phyloP scores from a whole-genome alignment of 768 basidiomycete species.

The Termitomyces sp. region DNA sequence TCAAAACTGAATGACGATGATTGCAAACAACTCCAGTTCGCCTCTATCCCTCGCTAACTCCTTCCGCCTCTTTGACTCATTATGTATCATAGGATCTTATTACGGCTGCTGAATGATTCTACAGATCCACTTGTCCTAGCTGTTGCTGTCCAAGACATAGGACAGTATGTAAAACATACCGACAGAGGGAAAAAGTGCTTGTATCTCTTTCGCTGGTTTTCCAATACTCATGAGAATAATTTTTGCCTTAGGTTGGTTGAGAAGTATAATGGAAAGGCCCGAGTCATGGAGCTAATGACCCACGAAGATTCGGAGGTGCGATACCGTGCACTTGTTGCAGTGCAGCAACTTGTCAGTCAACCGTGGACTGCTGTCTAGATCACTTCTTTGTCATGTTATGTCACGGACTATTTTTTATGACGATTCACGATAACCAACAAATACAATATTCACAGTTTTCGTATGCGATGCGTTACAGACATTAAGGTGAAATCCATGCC shows the following conservation, averaged over 20 bases:
- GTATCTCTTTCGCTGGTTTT: background rate
- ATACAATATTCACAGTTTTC: background rate
- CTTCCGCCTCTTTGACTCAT: background rate
- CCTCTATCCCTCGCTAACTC: background rate
- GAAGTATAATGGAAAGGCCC: conserved; percentile 80
- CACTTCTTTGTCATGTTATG: background rate
- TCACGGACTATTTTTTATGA: conserved; percentile 1
- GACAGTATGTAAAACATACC: conserved; percentile 89
- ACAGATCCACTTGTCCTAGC: conserved; percentile 77
- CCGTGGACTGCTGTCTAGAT: conserved; percentile 61
- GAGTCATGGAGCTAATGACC: conserved; percentile 90
- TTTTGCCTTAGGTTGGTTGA: conserved; percentile 52
- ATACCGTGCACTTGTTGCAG: conserved; percentile 87
- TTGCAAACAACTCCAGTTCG: conserved; percentile 78
- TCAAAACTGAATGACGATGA: conserved; percentile 80
- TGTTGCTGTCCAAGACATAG: conserved; percentile 90
- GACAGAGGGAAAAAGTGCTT: conserved; percentile 86
- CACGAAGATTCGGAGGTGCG: conserved; percentile 85
- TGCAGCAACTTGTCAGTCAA: conserved; percentile 89
- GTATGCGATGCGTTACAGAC: background rate
- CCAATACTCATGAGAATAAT: conserved; percentile 1
- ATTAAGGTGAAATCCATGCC: conserved; percentile 49
- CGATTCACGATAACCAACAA: background rate
- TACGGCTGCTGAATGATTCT: conserved; percentile 65
- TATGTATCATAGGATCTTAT: conserved; percentile 50